Base-by-base conservation (phyloP, 2,329 filamentous ascomycete species). In the Monilinia fructicola region DNA sequence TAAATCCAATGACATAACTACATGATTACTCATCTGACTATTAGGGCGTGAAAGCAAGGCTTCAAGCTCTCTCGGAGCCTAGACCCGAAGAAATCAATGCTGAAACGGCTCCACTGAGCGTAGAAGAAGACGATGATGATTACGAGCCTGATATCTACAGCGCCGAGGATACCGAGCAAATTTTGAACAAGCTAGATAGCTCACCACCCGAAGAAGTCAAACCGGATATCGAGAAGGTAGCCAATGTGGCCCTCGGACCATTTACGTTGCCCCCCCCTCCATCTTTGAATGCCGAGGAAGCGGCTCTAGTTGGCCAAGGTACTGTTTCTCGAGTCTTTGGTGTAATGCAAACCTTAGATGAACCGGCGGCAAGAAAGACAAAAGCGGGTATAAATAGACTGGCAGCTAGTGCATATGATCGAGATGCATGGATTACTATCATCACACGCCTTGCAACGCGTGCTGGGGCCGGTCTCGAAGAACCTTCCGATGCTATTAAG, bases 351-450 rank as follows among this genome's bases (percentile, higher is more conserved):
- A 85, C 86, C 9, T 82, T 93, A 4, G 91, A 95, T 66, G 88
- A 92, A 59, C 81, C 86, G 0, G 78, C 83, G 0, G 53, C 46
- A 56, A 84, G 85, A 80, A 87, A 86, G 76, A 81, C 83, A 74
- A 87, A 88, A 78, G 81, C 85, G 69, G 94, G 95, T 0, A 90
- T 98, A 76, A 91, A 91, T 73, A 86, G 93, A 59, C 81, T 97
- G 48, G 93, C 94, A 0, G 92, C 91, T 31, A 94, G 89, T 74
- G 89, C 89, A 2, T 92, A 93, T 73, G 92, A 94, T 73, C 85
- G 90, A 69, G 93, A 97, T 70, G 91, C 93, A 0, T 98, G 94
- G 93, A 86, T 96, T 71, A 95, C 92, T 0, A 86, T 98, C 26
- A 84, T 98, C 66, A 90, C 90, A 52, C 87, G 95, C 58, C 81